Percentiles rank a stretch among this genome's conserved stretches.
Conservation (phyloP, 208 protist species). For the Vickermania spadyakhi region DNA sequence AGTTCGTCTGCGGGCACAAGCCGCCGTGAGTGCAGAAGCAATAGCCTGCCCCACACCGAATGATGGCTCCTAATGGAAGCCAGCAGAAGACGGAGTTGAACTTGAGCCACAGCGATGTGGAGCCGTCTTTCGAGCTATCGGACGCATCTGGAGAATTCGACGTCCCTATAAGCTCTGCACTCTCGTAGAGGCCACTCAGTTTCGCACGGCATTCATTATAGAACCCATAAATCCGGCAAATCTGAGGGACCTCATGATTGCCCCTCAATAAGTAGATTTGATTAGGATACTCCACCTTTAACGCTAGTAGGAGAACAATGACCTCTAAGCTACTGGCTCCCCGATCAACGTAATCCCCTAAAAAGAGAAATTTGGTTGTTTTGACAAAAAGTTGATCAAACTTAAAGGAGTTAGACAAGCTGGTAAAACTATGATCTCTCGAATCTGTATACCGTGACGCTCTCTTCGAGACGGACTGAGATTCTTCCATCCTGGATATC, state of each 20-base stretch:
- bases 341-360: conserved; percentile 97
- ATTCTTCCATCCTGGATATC: background rate
- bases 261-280: conserved; percentile 83
- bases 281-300: conserved; percentile 81
- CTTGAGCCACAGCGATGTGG: conserved; percentile 32
- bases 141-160: conserved; percentile 2
- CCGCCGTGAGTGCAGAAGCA: conserved; percentile 86
- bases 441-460: background rate
- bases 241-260: conserved; percentile 88
- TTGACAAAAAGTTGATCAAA: conserved; percentile 3
- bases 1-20: conserved; percentile 47
- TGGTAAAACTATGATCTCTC: background rate
- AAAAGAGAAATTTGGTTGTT: conserved; percentile 90
- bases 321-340: conserved; percentile 80
- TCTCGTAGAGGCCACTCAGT: conserved; percentile 56
- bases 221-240: conserved; percentile 80
- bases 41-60: conserved; percentile 49
- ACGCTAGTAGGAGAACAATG: conserved; percentile 67
- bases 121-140: conserved; percentile 2
- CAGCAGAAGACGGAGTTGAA: conserved; percentile 81
- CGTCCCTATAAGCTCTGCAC: conserved; percentile 9
- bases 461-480: too few relatives aligned
- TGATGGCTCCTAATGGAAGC: conserved; percentile 74
- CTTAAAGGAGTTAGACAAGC: background rate
- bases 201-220: conserved; percentile 69